Percentiles rank a stretch among this genome's conserved stretches.
These are phyloP conservation scores for Pyracantha coccinea DNA, from an alignment of 331 rosid genomes.

Conservation along the genomic window DNA sequence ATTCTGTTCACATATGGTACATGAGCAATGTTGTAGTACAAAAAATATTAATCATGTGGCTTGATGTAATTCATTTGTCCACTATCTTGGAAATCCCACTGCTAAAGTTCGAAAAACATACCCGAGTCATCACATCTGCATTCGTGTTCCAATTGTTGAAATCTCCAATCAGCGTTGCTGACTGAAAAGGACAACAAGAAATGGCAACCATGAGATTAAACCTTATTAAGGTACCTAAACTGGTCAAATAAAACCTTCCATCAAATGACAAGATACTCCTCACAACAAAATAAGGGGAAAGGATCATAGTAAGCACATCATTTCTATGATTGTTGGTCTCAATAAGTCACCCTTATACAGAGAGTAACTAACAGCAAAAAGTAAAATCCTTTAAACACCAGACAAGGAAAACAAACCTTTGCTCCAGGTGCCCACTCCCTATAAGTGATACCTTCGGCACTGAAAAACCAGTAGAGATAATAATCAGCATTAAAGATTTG, in stretches of 20 bases:
- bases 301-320: background rate
- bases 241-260: background rate
- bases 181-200: constrained; percentile 48
- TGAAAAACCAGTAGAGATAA: constrained; percentile 41
- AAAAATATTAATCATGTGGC: background rate
- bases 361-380: background rate
- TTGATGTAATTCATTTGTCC: background rate
- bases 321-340: background rate
- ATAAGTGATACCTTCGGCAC: constrained; percentile 78
- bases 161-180: constrained; percentile 91
- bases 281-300: background rate
- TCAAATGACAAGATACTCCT: background rate
- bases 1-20: constrained; percentile 48
- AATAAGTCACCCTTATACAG: background rate
- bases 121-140: constrained; percentile 78
- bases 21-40: constrained; percentile 3
- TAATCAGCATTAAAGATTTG: constrained; percentile 13
- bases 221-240: background rate
- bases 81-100: background rate
- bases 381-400: background rate
- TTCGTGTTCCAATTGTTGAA: constrained; percentile 96
- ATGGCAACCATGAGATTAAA: background rate
- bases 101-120: constrained; percentile 30
- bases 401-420: constrained; percentile 40
- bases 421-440: constrained; percentile 99